Evolutionary conservation across 306 rosid genomes (phyloP).

Genomic region (Luffa aegyptiaca): DNA sequence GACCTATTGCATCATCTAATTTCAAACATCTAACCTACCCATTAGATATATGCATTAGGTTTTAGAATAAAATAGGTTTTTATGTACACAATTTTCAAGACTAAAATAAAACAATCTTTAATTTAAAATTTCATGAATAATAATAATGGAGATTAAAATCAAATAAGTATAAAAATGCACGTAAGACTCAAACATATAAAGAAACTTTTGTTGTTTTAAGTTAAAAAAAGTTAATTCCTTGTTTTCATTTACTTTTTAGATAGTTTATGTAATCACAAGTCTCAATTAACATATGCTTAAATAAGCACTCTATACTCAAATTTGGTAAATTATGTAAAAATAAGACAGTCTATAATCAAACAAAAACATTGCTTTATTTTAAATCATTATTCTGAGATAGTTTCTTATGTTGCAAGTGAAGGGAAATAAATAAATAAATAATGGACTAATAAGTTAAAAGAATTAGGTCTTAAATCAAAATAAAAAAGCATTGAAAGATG

Average conservation of each 20-base stretch:
- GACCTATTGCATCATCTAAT: neutral
- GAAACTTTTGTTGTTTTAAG: neutral
- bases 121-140: too few relatives aligned
- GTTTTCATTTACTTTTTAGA: neutral
- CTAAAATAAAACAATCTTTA: neutral
- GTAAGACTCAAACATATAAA: neutral
- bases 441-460: neutral
- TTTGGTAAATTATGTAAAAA: neutral
- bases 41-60: neutral
- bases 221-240: neutral
- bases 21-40: neutral
- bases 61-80: neutral
- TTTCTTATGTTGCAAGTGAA: conserved; percentile 1
- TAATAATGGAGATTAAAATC: neutral
- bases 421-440: neutral
- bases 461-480: neutral
- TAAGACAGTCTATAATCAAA: neutral
- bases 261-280: neutral
- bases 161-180: neutral
- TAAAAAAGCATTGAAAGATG: neutral
- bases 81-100: neutral
- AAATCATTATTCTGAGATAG: neutral
- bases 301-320: neutral
- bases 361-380: neutral
- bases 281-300: neutral